Evolutionary conservation across 2,329 filamentous ascomycete genomes (phyloP).

Genomic region (Daldinia sp.): DNA sequence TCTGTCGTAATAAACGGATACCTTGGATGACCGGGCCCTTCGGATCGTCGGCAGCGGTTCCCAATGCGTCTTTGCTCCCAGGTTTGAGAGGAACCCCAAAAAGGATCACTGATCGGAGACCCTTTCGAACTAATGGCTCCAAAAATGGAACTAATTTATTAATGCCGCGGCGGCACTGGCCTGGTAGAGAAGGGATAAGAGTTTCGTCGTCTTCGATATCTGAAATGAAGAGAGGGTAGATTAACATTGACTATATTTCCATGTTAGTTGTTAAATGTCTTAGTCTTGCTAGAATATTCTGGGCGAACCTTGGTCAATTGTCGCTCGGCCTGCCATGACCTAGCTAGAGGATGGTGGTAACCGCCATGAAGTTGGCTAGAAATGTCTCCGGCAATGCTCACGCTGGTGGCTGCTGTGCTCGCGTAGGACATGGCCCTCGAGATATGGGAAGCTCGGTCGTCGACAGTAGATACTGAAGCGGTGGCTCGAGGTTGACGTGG

Average conservation of each 20-base stretch:
- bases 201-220: conserved; percentile 94
- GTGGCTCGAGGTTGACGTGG: conserved; percentile 61
- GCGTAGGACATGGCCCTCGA: conserved; percentile 74
- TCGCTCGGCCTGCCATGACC: conserved; percentile 85
- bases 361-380: conserved; percentile 86
- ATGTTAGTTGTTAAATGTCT: conserved; percentile 17
- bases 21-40: conserved; percentile 89
- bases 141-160: conserved; percentile 89
- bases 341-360: conserved; percentile 82
- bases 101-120: conserved; percentile 90
- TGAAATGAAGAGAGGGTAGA: conserved; percentile 96
- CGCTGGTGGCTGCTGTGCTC: conserved; percentile 75
- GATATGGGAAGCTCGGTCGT: conserved; percentile 71
- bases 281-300: background rate
- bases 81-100: conserved; percentile 91
- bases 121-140: conserved; percentile 87
- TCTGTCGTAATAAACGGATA: conserved; percentile 84
- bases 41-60: conserved; percentile 92
- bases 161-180: conserved; percentile 87
- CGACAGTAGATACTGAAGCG: conserved; percentile 66
- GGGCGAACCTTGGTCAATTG: conserved; percentile 82
- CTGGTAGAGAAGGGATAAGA: conserved; percentile 88
- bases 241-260: conserved; percentile 85
- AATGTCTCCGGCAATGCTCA: conserved; percentile 80
- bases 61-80: conserved; percentile 87